These are phyloP conservation scores for Salix caprea DNA, from an alignment of 345 rosid species.

Conservation along the genomic window DNA sequence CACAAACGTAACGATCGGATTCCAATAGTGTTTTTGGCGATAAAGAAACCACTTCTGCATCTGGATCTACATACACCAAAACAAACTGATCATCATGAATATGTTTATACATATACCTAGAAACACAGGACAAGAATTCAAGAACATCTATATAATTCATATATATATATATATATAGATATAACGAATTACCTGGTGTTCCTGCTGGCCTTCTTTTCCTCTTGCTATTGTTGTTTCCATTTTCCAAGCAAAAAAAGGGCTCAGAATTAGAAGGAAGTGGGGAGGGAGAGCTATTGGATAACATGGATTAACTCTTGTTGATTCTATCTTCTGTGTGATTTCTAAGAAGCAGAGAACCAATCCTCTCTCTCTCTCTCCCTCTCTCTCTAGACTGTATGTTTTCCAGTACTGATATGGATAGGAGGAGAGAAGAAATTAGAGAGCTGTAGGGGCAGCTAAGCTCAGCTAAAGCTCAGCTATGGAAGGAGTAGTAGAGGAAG, in stretches of 20 bases:
- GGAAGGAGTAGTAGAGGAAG: background rate
- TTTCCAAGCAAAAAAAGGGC: conserved; percentile 39
- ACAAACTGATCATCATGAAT: background rate
- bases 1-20: conserved; percentile 90
- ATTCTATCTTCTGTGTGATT: background rate
- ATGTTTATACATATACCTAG: background rate
- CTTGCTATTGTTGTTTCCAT: conserved; percentile 42
- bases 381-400: too few relatives aligned
- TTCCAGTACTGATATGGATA: background rate
- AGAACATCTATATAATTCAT: background rate
- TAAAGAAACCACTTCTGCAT: conserved; percentile 85
- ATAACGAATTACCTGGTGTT: conserved; percentile 55
- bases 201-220: conserved; percentile 86
- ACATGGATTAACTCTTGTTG: conserved; percentile 26
- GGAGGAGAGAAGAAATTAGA: background rate
- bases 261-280: conserved; percentile 34
- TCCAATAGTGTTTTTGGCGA: conserved; percentile 86
- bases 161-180: too few relatives aligned
- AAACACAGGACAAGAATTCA: background rate
- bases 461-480: background rate
- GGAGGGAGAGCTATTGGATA: conserved; percentile 30
- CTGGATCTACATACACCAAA: conserved; percentile 59
- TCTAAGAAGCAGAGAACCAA: background rate
- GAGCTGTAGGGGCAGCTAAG: background rate
- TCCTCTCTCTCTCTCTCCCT: background rate